Base-by-base conservation (phyloP, 805 yeast species). In the Pichia thaimueangensis region DNA sequence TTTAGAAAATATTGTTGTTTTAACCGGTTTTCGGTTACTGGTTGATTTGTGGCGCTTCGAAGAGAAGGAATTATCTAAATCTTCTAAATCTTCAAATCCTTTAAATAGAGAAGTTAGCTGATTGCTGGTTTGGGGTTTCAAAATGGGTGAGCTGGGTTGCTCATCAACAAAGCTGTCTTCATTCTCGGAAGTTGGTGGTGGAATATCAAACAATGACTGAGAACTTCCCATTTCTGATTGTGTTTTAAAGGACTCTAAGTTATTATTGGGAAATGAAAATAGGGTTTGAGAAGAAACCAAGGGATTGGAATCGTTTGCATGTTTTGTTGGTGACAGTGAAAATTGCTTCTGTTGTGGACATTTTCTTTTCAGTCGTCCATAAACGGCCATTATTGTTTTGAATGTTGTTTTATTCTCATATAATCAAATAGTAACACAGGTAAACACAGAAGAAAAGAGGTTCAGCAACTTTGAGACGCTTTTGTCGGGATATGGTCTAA, bases 351-450 rank as follows among this genome's bases (percentile, higher is more conserved):
- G 21, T 8, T 3, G 3, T 2, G 16, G n/a, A 13, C 2, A 5
- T 19, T 38, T 43, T 23, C 39, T 34, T 15, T 29, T 38, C 19
- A 25, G 16, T 16, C 20, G 37, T 4, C 46, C 46, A 21, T 43
- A 43, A 9, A 13, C 38, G 2, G 38, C 21, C 45, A 42, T 42
- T 28, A 17, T 15, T 25, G 6, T 19, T 6, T 19, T 28, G 21
- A 16, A n/a, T n/a, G n/a, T n/a, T n/a, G n/a, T n/a, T n/a, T n/a
- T n/a, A n/a, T n/a, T n/a, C n/a, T n/a, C n/a, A n/a, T n/a, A n/a
- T n/a, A n/a, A n/a, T n/a, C n/a, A n/a, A n/a, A n/a, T n/a, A n/a
- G n/a, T n/a, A n/a, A n/a, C n/a, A n/a, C n/a, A n/a, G n/a, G n/a
- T n/a, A n/a, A n/a, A n/a, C n/a, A n/a, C n/a, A n/a, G n/a, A n/a